Conservation (phyloP, 1,139 yeast species). For the Saccharomycopsis phalli region DNA sequence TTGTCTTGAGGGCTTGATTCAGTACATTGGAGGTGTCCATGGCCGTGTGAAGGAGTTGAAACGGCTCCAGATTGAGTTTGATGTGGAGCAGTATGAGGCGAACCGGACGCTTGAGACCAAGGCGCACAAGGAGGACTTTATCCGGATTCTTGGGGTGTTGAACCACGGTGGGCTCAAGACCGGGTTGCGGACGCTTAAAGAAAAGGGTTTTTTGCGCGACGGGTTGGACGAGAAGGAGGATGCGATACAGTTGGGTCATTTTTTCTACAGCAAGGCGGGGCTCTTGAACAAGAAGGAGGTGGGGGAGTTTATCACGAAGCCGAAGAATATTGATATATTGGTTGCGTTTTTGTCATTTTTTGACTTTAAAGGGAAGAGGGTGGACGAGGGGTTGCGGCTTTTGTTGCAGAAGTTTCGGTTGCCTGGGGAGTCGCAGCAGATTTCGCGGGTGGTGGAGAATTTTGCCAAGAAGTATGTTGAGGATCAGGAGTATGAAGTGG, state of each 20-base stretch:
- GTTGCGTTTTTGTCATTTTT: conserved; percentile 58
- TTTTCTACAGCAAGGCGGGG: conserved; percentile 70
- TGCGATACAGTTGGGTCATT: conserved; percentile 51
- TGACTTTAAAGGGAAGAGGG: conserved; percentile 69
- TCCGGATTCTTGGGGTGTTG: conserved; percentile 13
- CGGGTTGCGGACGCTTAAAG: conserved; percentile 13
- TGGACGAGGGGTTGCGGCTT: conserved; percentile 87
- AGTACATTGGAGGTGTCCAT: conserved; percentile 59
- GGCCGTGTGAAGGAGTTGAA: conserved; percentile 16
- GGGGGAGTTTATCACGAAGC: conserved; percentile 81
- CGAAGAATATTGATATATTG: conserved; percentile 52
- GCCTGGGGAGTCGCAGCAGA: conserved; percentile 97
- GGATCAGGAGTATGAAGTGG: conserved; percentile 37
- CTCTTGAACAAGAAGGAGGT: conserved; percentile 77
- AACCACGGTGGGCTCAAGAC: conserved; percentile 13
- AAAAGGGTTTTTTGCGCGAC: conserved; percentile 4
- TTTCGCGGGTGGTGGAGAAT: conserved; percentile 81
- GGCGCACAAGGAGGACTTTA: conserved; percentile 17
- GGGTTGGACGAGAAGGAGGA: conserved; percentile 5
- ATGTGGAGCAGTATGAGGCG: conserved; percentile 3
- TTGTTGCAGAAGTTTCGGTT: conserved; percentile 76
- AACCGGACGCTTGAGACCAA: conserved; percentile 13
- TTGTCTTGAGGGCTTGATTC: conserved; percentile 78
- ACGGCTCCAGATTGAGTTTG: conserved; percentile 6
- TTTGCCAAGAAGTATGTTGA: conserved; percentile 75